These are phyloP conservation scores for Asterella californica DNA, from an alignment of 225 moss, liverwort and hornwort genomes.

Conservation along the genomic window DNA sequence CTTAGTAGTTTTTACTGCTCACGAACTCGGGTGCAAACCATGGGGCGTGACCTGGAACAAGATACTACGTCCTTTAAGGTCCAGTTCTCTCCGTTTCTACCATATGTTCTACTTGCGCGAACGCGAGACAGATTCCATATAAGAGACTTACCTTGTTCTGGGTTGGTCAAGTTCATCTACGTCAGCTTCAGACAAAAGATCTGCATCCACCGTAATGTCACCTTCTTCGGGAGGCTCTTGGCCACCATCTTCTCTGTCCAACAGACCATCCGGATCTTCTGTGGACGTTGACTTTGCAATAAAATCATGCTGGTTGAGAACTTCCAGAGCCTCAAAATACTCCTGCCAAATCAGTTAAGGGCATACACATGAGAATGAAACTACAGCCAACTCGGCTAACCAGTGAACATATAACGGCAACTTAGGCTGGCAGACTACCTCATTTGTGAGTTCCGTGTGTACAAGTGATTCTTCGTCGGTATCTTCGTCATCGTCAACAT, in stretches of 20 bases:
- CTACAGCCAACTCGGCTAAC: background rate
- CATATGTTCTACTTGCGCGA: background rate
- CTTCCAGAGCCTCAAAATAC: conserved; percentile 97
- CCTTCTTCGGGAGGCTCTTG: conserved; percentile 95
- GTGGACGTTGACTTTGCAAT: conserved; percentile 64
- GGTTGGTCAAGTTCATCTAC: conserved; percentile 82
- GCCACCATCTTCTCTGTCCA: conserved; percentile 61
- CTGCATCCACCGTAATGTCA: conserved; percentile 67
- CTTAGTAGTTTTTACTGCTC: too few relatives aligned
- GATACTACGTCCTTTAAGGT: background rate
- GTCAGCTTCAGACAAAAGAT: conserved; percentile 88
- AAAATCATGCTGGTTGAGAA: conserved; percentile 91
- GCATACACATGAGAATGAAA: background rate
- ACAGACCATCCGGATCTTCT: conserved; percentile 74
- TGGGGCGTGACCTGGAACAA: background rate
- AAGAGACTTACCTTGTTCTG: conserved; percentile 62
- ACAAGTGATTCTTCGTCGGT: conserved; percentile 87
- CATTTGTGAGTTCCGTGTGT: conserved; percentile 76
- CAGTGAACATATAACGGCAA: background rate
- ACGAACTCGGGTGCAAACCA: background rate
- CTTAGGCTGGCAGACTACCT: conserved; percentile 42
- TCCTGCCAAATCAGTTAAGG: conserved; percentile 47
- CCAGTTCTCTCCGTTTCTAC: background rate
- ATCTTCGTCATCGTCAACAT: conserved; percentile 64
- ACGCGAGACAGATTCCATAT: background rate